These are phyloP conservation scores for Parietaria judaica DNA, from an alignment of 306 rosid genomes.

Conservation along the genomic window DNA sequence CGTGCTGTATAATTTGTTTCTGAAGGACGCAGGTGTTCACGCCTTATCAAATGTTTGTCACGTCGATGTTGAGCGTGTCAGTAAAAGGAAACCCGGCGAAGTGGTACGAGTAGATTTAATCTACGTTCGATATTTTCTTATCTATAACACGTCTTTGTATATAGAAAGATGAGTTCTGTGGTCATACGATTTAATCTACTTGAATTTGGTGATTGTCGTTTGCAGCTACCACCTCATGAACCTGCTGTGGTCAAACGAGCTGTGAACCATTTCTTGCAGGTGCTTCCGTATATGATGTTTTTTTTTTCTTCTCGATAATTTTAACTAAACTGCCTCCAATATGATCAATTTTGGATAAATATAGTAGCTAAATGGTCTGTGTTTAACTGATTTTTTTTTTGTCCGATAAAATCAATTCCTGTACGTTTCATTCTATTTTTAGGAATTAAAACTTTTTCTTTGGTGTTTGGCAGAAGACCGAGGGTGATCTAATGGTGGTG, in stretches of 20 bases:
- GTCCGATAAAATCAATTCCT: too few species aligned
- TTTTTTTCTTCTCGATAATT: too few species aligned
- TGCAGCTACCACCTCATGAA: conserved; percentile 86
- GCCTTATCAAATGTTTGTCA: conserved; percentile 92
- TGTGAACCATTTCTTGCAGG: conserved; percentile 96
- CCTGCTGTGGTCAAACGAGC: conserved; percentile 75
- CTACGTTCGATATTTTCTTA: background rate
- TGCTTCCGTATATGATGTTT: conserved; percentile 13
- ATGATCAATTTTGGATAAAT: background rate
- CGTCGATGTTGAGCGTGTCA: conserved; percentile 75
- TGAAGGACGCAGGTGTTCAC: conserved; percentile 97
- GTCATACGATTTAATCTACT: too few species aligned
- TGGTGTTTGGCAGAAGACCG: conserved; percentile 49
- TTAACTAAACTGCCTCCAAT: background rate
- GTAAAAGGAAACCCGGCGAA: conserved; percentile 92
- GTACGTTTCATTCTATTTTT: too few species aligned
- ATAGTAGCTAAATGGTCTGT: too few species aligned
- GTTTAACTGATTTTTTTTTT: too few species aligned
- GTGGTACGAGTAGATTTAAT: conserved; percentile 39
- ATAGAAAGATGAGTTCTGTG: too few species aligned
- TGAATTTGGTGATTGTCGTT: background rate
- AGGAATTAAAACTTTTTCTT: background rate
- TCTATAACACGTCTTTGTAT: background rate
- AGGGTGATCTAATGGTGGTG: conserved; percentile 59
- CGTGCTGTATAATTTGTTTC: background rate